These are phyloP conservation scores for Ogataea parapolymorpha DNA, from an alignment of 805 yeast species.

Conservation along the genomic window DNA sequence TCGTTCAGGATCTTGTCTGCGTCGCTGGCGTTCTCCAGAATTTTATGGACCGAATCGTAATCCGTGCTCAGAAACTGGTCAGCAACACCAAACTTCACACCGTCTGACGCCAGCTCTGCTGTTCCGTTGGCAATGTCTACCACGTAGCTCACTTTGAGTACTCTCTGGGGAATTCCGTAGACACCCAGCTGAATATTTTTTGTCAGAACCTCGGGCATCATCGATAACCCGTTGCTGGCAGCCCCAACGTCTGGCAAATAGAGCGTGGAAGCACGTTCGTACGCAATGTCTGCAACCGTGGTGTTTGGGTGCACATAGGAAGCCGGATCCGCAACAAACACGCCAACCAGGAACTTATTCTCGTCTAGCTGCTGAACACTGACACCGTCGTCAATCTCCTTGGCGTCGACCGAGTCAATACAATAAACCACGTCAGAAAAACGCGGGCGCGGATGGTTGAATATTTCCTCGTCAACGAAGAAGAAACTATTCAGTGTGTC, in stretches of 20 bases:
- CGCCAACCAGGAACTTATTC: constrained; percentile 44
- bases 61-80: constrained; percentile 51
- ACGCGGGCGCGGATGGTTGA: constrained; percentile 32
- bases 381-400: constrained; percentile 93
- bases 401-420: constrained; percentile 76
- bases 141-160: constrained; percentile 40
- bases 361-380: constrained; percentile 42
- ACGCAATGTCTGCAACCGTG: constrained; percentile 52
- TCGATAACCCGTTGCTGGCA: constrained; percentile 47
- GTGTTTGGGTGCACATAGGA: constrained; percentile 48
- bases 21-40: constrained; percentile 33
- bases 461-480: constrained; percentile 16
- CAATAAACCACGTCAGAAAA: constrained; percentile 61
- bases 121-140: constrained; percentile 24
- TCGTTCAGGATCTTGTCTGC: constrained; percentile 6
- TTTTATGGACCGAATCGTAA: constrained; percentile 59
- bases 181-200: constrained; percentile 42
- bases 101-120: constrained; percentile 21
- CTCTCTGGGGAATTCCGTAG: constrained; percentile 43
- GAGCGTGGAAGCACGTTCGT: constrained; percentile 57
- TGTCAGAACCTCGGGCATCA: constrained; percentile 64
- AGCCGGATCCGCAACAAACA: constrained; percentile 88
- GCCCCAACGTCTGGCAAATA: constrained; percentile 52
- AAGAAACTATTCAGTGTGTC: constrained; percentile 18
- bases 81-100: constrained; percentile 40